A percentile compares a stretch with the other conserved stretches of the same genome.
Conservation (phyloP, 2,329 filamentous ascomycete genomes). For the Cladosporium oxysporum region DNA sequence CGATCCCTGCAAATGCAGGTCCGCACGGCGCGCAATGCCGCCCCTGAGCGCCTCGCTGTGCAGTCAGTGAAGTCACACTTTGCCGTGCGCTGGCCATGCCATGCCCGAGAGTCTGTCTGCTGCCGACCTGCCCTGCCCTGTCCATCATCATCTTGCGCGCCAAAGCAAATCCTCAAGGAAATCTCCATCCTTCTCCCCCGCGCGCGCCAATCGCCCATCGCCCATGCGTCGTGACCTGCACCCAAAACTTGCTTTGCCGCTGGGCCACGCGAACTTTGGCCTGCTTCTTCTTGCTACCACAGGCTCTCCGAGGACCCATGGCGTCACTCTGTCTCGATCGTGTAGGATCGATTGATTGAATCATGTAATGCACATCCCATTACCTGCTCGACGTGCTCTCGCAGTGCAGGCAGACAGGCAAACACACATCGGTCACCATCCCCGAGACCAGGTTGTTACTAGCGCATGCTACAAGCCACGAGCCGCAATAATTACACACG, state of each 20-base stretch:
- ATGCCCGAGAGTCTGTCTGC: background rate
- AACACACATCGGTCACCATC: background rate
- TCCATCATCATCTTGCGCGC: background rate
- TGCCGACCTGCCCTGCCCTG: background rate
- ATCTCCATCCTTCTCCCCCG: slow-evolving; percentile 7
- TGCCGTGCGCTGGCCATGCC: slow-evolving; percentile 5
- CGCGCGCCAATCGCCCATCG: slow-evolving; percentile 14
- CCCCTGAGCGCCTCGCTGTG: background rate
- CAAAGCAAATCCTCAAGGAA: background rate
- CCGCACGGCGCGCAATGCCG: slow-evolving; percentile 2
- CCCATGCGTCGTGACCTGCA: background rate
- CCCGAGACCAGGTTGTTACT: slow-evolving; percentile 1
- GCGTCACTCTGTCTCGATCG: slow-evolving; percentile 10
- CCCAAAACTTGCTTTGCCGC: slow-evolving; percentile 18
- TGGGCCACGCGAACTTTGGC: slow-evolving; percentile 2
- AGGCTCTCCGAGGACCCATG: background rate
- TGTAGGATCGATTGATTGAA: background rate
- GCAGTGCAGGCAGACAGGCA: background rate
- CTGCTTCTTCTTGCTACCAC: background rate
- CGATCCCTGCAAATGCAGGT: background rate
- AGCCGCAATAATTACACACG: background rate
- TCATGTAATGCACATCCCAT: background rate
- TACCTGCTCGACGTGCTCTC: background rate
- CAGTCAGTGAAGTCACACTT: slow-evolving; percentile 11
- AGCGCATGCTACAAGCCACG: slow-evolving; percentile 5